phyloP scores from a whole-genome alignment of 1,284 basidiomycete species.

The Macrocybe sp. region DNA sequence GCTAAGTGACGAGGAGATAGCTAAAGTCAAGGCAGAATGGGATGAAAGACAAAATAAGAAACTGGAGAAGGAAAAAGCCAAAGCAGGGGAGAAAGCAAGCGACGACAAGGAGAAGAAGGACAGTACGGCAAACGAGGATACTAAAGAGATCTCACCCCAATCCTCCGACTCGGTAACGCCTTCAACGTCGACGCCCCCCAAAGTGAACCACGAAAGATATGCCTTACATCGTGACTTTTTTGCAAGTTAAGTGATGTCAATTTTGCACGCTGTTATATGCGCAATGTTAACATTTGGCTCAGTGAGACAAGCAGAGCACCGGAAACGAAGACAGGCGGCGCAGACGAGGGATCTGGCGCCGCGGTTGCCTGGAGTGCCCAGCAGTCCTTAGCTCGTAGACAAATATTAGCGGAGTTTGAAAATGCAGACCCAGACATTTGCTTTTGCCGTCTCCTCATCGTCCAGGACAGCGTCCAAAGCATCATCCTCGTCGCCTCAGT shows the following conservation, averaged over 20 bases:
- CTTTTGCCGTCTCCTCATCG: no score
- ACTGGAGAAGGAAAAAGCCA: constrained; percentile 45
- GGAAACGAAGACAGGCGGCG: constrained; percentile 47
- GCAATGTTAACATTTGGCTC: not conserved
- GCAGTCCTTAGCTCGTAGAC: constrained; percentile 11
- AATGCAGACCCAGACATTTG: no score
- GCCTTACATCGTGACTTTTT: constrained; percentile 57
- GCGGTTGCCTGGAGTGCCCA: constrained; percentile 47
- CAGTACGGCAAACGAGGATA: constrained; percentile 20
- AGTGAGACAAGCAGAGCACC: constrained; percentile 56
- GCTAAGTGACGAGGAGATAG: constrained; percentile 63
- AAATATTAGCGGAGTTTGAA: constrained; percentile 9
- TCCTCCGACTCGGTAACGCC: constrained; percentile 23
- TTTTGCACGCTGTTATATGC: not conserved
- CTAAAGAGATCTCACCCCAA: constrained; percentile 23
- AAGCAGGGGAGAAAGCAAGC: constrained; percentile 24
- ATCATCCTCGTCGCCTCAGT: no score
- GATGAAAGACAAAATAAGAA: constrained; percentile 66
- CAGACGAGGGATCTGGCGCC: constrained; percentile 55
- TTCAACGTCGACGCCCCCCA: constrained; percentile 25
- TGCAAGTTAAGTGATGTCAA: constrained; percentile 33
- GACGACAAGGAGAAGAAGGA: constrained; percentile 24
- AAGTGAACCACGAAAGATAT: constrained; percentile 48
- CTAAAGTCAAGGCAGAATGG: constrained; percentile 72
- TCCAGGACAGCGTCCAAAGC: no score